Conservation (phyloP, 2,329 filamentous ascomycete genomes). For the Trichoderma breve region DNA sequence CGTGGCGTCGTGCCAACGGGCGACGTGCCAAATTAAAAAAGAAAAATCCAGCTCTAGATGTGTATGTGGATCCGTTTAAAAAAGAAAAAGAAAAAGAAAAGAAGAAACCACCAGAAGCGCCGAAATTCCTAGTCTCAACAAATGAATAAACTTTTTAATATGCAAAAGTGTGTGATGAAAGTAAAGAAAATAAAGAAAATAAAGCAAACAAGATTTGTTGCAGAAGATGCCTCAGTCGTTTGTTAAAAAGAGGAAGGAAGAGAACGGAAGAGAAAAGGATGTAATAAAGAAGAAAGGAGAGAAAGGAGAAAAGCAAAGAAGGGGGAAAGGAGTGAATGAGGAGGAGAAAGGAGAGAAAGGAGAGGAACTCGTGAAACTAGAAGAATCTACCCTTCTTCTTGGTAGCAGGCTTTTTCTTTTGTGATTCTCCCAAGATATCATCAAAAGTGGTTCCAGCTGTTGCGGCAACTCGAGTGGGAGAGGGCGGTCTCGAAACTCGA, state of each 20-base stretch:
- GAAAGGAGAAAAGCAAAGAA: not conserved
- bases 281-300: not conserved
- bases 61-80: not conserved
- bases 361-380: conserved; percentile 21
- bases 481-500: conserved; percentile 22
- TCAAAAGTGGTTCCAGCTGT: conserved; percentile 46
- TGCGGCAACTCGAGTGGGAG: conserved; percentile 24
- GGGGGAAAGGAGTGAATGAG: not conserved
- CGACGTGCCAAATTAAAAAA: not conserved
- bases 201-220: not conserved
- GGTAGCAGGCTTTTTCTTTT: conserved; percentile 33
- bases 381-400: conserved; percentile 46
- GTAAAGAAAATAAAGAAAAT: not conserved
- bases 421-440: conserved; percentile 44
- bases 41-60: not conserved
- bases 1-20: not conserved
- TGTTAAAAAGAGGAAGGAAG: not conserved
- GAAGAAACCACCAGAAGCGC: not conserved
- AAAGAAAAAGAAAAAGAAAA: not conserved
- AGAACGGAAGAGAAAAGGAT: not conserved
- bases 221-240: not conserved
- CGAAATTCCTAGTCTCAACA: not conserved
- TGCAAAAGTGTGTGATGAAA: not conserved
- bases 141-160: not conserved
- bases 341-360: not conserved